A percentile compares a stretch with the other conserved stretches of the same genome.
Conservation (phyloP, 371 early-diverging fungal genomes). For the Mycotypha africana region DNA sequence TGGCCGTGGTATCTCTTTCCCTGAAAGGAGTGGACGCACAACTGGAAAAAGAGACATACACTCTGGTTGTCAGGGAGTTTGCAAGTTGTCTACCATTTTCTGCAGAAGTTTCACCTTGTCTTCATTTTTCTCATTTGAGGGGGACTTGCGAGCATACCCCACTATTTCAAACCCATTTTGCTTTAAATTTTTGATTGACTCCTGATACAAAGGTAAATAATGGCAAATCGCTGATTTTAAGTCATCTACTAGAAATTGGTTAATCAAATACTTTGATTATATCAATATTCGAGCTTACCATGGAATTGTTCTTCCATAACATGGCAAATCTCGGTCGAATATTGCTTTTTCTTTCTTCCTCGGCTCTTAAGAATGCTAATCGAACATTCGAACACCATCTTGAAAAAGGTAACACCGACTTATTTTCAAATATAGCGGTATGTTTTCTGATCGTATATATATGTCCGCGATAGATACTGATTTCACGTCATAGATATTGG, state of each 20-base stretch:
- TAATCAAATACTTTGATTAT: slow-evolving; percentile 17
- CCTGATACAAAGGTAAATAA: slow-evolving; percentile 6
- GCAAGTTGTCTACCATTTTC: slow-evolving; percentile 8
- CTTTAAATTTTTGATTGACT: slow-evolving; percentile 6
- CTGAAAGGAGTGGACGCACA: slow-evolving; percentile 2
- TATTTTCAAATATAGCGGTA: too few species aligned
- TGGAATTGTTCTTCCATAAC: slow-evolving; percentile 13
- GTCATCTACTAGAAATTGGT: slow-evolving; percentile 8
- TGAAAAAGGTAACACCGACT: too few species aligned
- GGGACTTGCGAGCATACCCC: slow-evolving; percentile 8
- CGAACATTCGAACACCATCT: too few species aligned
- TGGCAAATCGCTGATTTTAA: slow-evolving; percentile 4
- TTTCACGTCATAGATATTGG: background rate
- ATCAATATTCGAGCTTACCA: slow-evolving; percentile 14
- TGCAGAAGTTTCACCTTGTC: slow-evolving; percentile 5
- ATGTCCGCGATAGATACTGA: too few species aligned
- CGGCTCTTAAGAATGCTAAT: too few species aligned
- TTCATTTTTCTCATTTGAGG: background rate
- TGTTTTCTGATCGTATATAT: too few species aligned
- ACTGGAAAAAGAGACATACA: background rate
- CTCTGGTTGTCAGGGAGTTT: background rate
- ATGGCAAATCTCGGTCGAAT: slow-evolving; percentile 13
- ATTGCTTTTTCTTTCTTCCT: slow-evolving; percentile 13
- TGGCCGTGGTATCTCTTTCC: slow-evolving; percentile 14
- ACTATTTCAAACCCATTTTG: slow-evolving; percentile 12